These are phyloP conservation scores for Rheum nobile DNA, from an alignment of 148 eudicot species.

Conservation along the genomic window DNA sequence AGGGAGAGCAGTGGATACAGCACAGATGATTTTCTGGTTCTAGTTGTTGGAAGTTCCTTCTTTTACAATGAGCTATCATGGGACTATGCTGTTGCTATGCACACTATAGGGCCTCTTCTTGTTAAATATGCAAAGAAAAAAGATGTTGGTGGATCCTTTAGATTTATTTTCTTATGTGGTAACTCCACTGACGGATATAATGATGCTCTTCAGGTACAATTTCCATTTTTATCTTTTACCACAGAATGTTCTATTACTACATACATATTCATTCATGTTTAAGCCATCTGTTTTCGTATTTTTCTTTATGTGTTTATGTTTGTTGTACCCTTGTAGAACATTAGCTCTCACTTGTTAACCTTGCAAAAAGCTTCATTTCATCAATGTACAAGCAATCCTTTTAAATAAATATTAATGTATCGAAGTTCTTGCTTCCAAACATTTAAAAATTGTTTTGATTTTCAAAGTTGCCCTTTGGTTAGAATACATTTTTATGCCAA, in stretches of 20 bases:
- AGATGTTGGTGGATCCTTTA: conserved; percentile 33
- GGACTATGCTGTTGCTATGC: conserved; percentile 86
- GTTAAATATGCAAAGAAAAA: conserved; percentile 54
- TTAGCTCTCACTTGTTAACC: background rate
- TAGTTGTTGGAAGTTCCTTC: conserved; percentile 76
- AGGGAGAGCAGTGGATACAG: conserved; percentile 44
- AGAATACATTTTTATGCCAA: background rate
- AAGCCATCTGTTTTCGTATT: background rate
- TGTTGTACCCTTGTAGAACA: background rate
- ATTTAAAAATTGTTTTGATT: background rate
- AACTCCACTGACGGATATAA: conserved; percentile 52
- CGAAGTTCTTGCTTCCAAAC: background rate
- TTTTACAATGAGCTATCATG: conserved; percentile 73
- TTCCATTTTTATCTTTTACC: background rate
- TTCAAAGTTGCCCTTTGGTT: background rate
- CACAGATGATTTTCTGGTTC: conserved; percentile 63
- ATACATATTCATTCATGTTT: background rate
- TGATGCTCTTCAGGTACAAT: conserved; percentile 69
- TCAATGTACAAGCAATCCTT: background rate
- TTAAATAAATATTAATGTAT: background rate
- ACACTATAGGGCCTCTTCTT: conserved; percentile 72
- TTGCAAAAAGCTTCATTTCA: background rate
- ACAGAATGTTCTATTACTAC: background rate
- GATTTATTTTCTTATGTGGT: conserved; percentile 66
- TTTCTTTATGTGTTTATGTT: background rate